Percentiles rank a stretch among this genome's conserved stretches.
Conservation (phyloP, 140 eudicot genomes). For the Eryngium alpinum region DNA sequence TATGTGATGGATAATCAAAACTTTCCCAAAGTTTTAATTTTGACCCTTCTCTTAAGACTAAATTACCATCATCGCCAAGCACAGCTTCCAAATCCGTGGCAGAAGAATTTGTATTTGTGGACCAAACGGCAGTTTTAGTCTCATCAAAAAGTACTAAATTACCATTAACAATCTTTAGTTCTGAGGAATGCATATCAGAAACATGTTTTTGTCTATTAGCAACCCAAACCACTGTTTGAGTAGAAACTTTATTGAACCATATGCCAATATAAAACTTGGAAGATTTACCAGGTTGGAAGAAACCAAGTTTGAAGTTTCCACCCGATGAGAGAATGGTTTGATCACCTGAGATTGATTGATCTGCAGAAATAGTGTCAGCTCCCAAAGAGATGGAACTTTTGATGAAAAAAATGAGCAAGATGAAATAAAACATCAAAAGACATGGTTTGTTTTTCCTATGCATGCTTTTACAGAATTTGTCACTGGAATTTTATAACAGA, state of each 20-base stretch:
- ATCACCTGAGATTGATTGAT: constrained; percentile 11
- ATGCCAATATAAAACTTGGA: constrained; percentile 3
- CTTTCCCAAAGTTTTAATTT: not conserved
- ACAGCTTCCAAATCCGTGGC: not conserved
- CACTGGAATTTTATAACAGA: too few species aligned
- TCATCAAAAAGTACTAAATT: constrained; percentile 7
- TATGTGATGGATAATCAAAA: constrained; percentile 9
- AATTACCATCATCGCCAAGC: not conserved
- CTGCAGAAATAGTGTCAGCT: not conserved
- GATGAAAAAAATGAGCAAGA: not conserved
- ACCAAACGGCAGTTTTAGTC: not conserved
- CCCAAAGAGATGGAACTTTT: not conserved
- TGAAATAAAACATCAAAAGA: not conserved
- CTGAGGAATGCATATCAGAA: not conserved
- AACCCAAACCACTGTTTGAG: constrained; percentile 3
- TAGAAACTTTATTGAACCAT: constrained; percentile 4
- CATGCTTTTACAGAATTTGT: not conserved
- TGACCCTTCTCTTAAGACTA: not conserved
- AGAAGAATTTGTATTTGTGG: not conserved
- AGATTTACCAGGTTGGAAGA: constrained; percentile 3
- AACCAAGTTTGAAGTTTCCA: constrained; percentile 5
- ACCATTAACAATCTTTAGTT: not conserved
- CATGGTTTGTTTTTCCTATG: not conserved
- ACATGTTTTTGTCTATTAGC: constrained; percentile 6
- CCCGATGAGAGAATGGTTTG: constrained; percentile 3